Evolutionary conservation across 2,329 filamentous ascomycete species (phyloP), one percentile per base, ranked within the genome.

Genomic region (Sclerotinia glacialis): DNA sequence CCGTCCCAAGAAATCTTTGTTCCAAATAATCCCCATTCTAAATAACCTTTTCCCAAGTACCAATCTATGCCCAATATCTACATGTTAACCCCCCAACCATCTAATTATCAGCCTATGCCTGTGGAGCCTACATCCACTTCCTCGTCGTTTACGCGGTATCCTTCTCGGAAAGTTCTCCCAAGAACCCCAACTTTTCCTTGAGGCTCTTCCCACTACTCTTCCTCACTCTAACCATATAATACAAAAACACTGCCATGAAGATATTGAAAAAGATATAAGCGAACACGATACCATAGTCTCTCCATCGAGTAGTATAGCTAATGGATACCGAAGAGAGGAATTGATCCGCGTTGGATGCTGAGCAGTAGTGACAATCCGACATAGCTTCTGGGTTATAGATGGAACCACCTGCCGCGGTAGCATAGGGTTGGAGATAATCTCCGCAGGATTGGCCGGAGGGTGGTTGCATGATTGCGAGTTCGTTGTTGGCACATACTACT

Each of bases 401-500:
- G 49, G 80, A 81, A 0, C 87, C 89, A 0, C 84, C 83, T 0
- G 79, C 75, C 5, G 69, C 73, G 0, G 69, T 52, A 2, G 86
- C 83, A 72, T 84, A 90, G 0, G 73, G 49, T 0, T 70, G 53
- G 70, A 92, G 76, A 74, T 91, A 93, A 18, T 83, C 73, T 0
- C 73, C 76, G 74, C 91, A 93, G 0, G 82, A 88, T 72, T 79
- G 67, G 21, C 82, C 82, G 0, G 76, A 61, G 0, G 85, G 82
- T 0, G 92, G 88, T 23, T 85, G 77, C 74, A 97, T 89, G 14
- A 79, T 75, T 37, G 91, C 80, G 67, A 86, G 82, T 76, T 97
- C 93, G 74, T 89, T 90, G 9, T 76, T 69, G 2, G 90, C 85
- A 77, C 93, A 97, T 0, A 75, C 72, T 40, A 94, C 86, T 0